Evolutionary conservation across 768 basidiomycete genomes (phyloP).

Genomic region (Sarcodon sp.): DNA sequence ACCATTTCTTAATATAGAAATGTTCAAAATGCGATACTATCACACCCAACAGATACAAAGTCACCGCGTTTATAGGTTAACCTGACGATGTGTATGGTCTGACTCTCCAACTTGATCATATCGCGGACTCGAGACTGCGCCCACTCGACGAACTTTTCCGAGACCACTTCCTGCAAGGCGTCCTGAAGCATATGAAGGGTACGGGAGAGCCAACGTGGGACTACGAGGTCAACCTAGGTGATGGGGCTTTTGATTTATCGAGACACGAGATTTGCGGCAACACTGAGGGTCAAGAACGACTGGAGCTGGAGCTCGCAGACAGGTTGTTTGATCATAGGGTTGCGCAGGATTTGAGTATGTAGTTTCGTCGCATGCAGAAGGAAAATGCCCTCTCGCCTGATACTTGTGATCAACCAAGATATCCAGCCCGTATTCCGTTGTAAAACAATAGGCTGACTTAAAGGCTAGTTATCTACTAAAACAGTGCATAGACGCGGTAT

Average conservation of each 20-base stretch:
- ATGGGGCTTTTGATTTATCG: conserved; percentile 9
- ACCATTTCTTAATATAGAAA: no score
- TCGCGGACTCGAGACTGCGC: conserved; percentile 14
- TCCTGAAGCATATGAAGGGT: conserved; percentile 21
- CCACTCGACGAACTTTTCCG: conserved; percentile 19
- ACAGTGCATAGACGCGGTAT: no score
- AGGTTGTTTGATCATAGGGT: conserved; percentile 10
- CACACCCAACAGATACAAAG: no score
- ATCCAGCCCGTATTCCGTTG: no score
- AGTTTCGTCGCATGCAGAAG: no score
- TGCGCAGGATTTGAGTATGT: conserved; percentile 3
- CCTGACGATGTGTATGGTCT: conserved; percentile 14
- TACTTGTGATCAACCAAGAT: no score
- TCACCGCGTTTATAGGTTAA: conserved; percentile 17
- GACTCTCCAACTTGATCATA: conserved; percentile 15
- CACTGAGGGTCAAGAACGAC: conserved; percentile 11
- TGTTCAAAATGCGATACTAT: no score
- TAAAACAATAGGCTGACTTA: no score
- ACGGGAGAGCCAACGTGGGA: conserved; percentile 17
- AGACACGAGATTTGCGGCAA: conserved; percentile 12
- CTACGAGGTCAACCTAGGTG: conserved; percentile 10
- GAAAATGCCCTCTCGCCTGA: no score
- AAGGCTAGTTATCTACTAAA: no score
- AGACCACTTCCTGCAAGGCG: conserved; percentile 20
- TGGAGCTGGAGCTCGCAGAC: conserved; percentile 14